Evolutionary conservation across 2,329 filamentous ascomycete species (phyloP).

Genomic region (Aspergillus sclerotialis): DNA sequence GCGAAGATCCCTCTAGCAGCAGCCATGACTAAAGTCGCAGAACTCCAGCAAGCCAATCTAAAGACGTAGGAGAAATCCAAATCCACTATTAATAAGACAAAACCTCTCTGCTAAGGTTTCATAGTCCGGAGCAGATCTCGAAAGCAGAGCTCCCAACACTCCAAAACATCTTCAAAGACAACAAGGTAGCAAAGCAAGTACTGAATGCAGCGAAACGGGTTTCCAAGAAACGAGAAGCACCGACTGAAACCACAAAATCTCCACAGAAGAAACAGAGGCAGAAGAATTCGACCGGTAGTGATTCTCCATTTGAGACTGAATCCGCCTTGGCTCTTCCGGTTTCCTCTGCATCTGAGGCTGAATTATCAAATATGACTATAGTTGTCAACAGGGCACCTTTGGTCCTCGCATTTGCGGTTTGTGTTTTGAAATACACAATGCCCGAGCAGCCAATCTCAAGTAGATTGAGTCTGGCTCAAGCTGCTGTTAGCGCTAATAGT

Average conservation of each 20-base stretch:
- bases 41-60: slow-evolving; percentile 46
- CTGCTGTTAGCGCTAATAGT: slow-evolving; percentile 75
- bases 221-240: slow-evolving; percentile 47
- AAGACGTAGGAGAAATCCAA: slow-evolving; percentile 32
- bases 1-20: slow-evolving; percentile 48
- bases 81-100: too few relatives aligned
- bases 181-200: slow-evolving; percentile 51
- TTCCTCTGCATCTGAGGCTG: slow-evolving; percentile 43
- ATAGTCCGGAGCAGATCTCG: slow-evolving; percentile 38
- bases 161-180: slow-evolving; percentile 41
- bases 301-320: slow-evolving; percentile 28
- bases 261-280: slow-evolving; percentile 33
- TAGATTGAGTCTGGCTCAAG: slow-evolving; percentile 73
- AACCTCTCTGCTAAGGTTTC: too few relatives aligned
- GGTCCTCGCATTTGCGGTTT: slow-evolving; percentile 71
- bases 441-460: slow-evolving; percentile 80
- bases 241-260: slow-evolving; percentile 25
- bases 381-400: slow-evolving; percentile 76
- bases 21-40: slow-evolving; percentile 49
- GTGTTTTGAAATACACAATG: slow-evolving; percentile 71
- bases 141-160: slow-evolving; percentile 41
- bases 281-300: slow-evolving; percentile 4
- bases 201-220: slow-evolving; percentile 51
- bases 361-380: slow-evolving; percentile 52
- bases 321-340: slow-evolving; percentile 25